Conservation (phyloP, 2,329 filamentous ascomycete genomes). For the Orbilia oligospora region DNA sequence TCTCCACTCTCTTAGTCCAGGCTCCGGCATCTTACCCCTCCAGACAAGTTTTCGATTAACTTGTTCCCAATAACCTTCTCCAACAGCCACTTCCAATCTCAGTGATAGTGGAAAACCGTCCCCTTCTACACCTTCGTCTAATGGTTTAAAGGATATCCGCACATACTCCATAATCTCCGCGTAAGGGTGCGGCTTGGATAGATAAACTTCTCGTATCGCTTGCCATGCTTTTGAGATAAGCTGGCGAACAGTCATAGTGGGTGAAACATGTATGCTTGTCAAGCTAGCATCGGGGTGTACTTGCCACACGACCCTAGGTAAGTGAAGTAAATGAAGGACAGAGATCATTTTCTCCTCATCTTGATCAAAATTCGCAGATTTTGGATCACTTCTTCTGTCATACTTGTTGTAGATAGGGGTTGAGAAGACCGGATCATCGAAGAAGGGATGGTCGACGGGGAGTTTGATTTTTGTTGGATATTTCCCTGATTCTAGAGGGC, state of each 20-base stretch:
- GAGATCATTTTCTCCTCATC: neutral
- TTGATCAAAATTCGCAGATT: neutral
- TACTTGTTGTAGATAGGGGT: neutral
- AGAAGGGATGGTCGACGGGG: neutral
- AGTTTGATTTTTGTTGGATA: constrained; percentile 6
- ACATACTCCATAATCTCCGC: constrained; percentile 18
- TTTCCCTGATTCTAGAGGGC: neutral
- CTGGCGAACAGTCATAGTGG: neutral
- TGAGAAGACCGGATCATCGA: neutral
- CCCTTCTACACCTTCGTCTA: neutral
- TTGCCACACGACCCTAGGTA: constrained; percentile 2
- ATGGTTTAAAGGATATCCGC: constrained; percentile 3
- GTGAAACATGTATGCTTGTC: constrained; percentile 1
- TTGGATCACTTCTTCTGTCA: neutral
- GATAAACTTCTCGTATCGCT: constrained; percentile 1
- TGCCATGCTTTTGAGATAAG: constrained; percentile 8
- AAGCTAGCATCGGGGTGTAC: neutral
- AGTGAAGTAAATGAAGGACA: constrained; percentile 5
- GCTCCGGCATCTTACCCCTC: constrained; percentile 7
- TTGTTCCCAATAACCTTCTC: constrained; percentile 15
- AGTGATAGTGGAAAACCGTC: neutral
- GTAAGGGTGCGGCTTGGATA: constrained; percentile 2
- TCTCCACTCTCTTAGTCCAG: neutral
- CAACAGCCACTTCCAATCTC: neutral
- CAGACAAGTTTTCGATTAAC: constrained; percentile 7